A percentile compares a stretch with the other conserved stretches of the same genome.
Conservation (phyloP, 1,284 basidiomycete species). For the Apiotrichum akiyoshidainum region DNA sequence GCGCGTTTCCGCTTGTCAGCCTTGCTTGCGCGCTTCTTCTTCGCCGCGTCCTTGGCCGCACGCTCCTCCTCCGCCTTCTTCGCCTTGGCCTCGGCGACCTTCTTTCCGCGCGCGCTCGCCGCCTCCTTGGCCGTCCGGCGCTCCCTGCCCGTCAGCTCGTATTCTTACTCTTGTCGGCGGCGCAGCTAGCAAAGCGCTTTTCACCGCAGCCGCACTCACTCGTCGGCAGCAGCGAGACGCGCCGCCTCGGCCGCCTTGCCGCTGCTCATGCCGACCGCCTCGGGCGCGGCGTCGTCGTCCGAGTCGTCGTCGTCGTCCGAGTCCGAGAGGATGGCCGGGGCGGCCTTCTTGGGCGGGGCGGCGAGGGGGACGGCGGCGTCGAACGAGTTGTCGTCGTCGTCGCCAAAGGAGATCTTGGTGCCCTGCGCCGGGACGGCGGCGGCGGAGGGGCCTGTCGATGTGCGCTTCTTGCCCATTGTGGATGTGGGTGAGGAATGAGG, state of each 20-base stretch:
- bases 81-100: slow-evolving; percentile 25
- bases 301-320: slow-evolving; percentile 21
- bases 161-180: no score
- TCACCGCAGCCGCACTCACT: no score
- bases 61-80: slow-evolving; percentile 6
- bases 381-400: slow-evolving; percentile 11
- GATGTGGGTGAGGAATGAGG: background rate
- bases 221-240: slow-evolving; percentile 10
- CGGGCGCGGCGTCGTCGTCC: slow-evolving; percentile 40
- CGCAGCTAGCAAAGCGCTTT: no score
- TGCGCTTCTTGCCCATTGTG: slow-evolving; percentile 20
- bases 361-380: slow-evolving; percentile 1
- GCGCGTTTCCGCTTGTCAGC: slow-evolving; percentile 12
- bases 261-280: slow-evolving; percentile 30
- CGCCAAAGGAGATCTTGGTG: slow-evolving; percentile 33
- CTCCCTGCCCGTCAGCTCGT: background rate
- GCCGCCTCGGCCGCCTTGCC: slow-evolving; percentile 7
- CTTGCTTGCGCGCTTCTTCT: slow-evolving; percentile 1
- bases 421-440: slow-evolving; percentile 26
- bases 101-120: slow-evolving; percentile 21
- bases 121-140: slow-evolving; percentile 17
- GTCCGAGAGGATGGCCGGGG: slow-evolving; percentile 1
- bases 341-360: background rate
- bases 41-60: background rate
- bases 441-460: slow-evolving; percentile 5